Base-by-base conservation (phyloP, 352 stramenopile species). In the Lagenidium giganteum region DNA sequence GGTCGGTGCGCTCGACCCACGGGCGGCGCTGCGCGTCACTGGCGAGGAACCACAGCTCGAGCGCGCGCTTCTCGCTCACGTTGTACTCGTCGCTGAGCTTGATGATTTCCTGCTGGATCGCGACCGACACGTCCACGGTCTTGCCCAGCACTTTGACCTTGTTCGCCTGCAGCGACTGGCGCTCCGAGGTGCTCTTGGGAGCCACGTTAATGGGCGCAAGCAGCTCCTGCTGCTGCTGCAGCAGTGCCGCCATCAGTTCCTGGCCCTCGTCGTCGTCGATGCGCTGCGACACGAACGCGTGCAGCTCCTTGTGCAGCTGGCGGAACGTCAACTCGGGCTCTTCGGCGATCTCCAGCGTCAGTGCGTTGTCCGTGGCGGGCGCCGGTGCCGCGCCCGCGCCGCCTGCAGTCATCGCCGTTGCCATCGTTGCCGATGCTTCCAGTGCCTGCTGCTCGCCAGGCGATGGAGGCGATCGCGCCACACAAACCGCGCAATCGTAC, bases 51-150 rank as follows among this genome's bases (percentile, higher is more conserved):
- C 81, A 93, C 20, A 85, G 68, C 52, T 86, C 67, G 21, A 90
- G 71, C 58, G 77, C 87, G 21, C 54, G 61, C 47, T 62, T 61
- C 45, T 91, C 77, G 29, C 68, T 83, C 26, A 67, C 51, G 31
- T 61, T 53, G 51, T 86, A 87, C 54, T 90, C 78, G 52, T 93
- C 81, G 27, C 75, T 89, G 39, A 90, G 69, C 49, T 85, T 79
- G 45, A 64, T 57, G 30, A 93, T 88, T 46, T 90, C 77, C 39
- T 88, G 69, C 46, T 90, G 78, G 48, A 93, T 90, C n/a, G 79
- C 46, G 3, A 75, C 60, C 18, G 77, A 87, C 31, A 93, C 69
- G 36, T 88, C 69, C 22, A 93, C 61, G 51, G 61, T 74, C 47
- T 86, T 87, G 22, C 73, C 69, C 22, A 59, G 51, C 30, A 90